Base-by-base conservation (phyloP, 208 protist species). In the Leptomonas pyrrhocoris region DNA sequence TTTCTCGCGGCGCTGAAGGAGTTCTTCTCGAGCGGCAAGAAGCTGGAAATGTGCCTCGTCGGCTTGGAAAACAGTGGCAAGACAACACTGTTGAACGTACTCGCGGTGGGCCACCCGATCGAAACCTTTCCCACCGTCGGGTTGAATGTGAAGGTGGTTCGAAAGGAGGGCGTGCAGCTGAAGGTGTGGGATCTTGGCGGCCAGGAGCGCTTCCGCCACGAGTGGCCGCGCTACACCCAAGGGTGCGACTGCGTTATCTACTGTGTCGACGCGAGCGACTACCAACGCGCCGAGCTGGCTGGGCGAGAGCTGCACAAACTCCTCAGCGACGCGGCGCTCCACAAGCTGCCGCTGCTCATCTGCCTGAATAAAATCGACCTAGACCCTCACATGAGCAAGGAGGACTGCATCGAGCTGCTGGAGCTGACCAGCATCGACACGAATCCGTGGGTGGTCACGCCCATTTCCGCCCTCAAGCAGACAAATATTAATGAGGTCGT, bases 331-430 rank as follows among this genome's bases (percentile, higher is more conserved):
- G 68, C 53, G 23, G 53, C 68, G 28, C 72, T 94, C 15, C 57
- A 85, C 45, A 73, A 79, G 2, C 82, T 92, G 23, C 89, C 88
- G 0, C 57, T 95, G 27, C 67, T 94, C 8, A 54, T 96, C 43
- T 85, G 89, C 60, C 73, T 94, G n/a, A 96, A 94, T 60, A 96
- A 95, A 65, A 93, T 90, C 76, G 92, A 94, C 66, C 38, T 94
- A 0, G 84, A 95, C 28, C 88, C 81, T 11, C 86, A 88, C 79
- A 94, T 92, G 74, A 83, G 69, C 53, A 93, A 92, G 51, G 84
- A 88, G 59, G 87, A 93, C 67, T 85, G 77, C 61, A 81, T 95
- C 40, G 73, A 90, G 66, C 64, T 87, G 49, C 73, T 94, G 28
- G 81, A 84, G 48, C 73, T 94, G 53, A 73, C 76, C 36, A 81